Evolutionary conservation across 2,329 filamentous ascomycete species (phyloP), one percentile per base, ranked within the genome.

Genomic region (Aspergillus sp.): DNA sequence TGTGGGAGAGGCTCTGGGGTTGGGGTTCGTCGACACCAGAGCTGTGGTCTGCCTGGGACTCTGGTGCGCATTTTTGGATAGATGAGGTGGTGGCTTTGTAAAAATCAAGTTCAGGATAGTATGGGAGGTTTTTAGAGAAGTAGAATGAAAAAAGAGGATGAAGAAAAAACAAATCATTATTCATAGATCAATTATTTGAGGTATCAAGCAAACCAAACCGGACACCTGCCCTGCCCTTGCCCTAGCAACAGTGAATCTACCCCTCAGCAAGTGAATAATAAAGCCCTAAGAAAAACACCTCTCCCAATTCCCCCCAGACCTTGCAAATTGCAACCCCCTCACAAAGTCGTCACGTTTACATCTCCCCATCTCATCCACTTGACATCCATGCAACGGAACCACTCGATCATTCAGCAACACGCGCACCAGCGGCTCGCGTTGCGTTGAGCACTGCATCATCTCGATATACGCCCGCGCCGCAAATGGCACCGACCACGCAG

Each of bases 371-470:
- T 66, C 58, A 66, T 95, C 88, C 3, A 75, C 82, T 7, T 74
- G 76, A 65, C 90, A 96, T 42, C 76, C 81, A 54, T 78, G 71
- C 47, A 94, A 66, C 7, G 82, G 80, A 48, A 90, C 73, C 2
- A 95, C 87, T 27, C 87, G 78, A 60, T 94, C 88, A 66, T 96
- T 95, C 33, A 96, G 73, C 49, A 96, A 68, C 4, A 94, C 75
- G 34, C 90, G 77, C 7, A 96, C 86, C 44, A 85, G 73, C 64
- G 93, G 85, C 59, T 88, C 80, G 12, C 54, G 43, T 27, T 63
- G 47, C 1, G 34, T 43, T 33, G 52, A 71, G 2, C 90, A 96
- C 36, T 67, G 68, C 79, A 95, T 82, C 75, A 91, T 93, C 75
- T 96, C 90, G 33, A 96, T 80, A 64, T 94, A 94, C 66, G 88